A percentile compares a stretch with the other conserved stretches of the same genome.
Evolutionary conservation across 2,329 filamentous ascomycete genomes (phyloP).

Genomic region (Didymella pomorum): DNA sequence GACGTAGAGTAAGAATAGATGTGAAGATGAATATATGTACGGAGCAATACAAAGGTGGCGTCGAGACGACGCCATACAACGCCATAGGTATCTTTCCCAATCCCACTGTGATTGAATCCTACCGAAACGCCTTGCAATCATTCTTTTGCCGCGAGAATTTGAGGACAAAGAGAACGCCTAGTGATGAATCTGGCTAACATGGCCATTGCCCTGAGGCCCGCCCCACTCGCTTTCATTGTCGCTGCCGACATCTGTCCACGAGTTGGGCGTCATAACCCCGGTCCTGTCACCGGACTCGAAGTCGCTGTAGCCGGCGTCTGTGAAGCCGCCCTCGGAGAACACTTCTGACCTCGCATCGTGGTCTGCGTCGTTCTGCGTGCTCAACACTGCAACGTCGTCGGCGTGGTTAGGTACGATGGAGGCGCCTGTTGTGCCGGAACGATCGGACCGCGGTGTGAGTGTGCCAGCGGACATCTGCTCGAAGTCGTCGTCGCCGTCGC

Average conservation of each 20-base stretch:
- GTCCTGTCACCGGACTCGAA: slow-evolving; percentile 30
- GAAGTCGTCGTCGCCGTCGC: slow-evolving; percentile 31
- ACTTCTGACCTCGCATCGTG: slow-evolving; percentile 46
- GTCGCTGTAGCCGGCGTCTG: slow-evolving; percentile 48
- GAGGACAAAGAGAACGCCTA: slow-evolving; percentile 6
- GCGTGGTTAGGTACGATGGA: slow-evolving; percentile 43
- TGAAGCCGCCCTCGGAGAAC: slow-evolving; percentile 48
- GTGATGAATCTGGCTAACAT: slow-evolving; percentile 43
- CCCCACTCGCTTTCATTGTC: slow-evolving; percentile 52
- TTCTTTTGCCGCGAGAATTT: slow-evolving; percentile 2
- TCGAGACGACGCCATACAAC: background rate
- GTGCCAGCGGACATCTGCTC: slow-evolving; percentile 48
- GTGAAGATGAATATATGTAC: background rate
- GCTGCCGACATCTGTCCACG: slow-evolving; percentile 53
- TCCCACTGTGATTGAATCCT: background rate
- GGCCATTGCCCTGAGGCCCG: slow-evolving; percentile 32
- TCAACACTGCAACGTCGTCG: slow-evolving; percentile 47
- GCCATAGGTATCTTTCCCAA: slow-evolving; percentile 1
- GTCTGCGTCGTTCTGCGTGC: slow-evolving; percentile 46
- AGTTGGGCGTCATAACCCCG: slow-evolving; percentile 49
- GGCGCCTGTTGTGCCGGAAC: slow-evolving; percentile 39
- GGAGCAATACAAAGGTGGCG: background rate
- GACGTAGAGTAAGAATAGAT: background rate
- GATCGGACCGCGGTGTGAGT: slow-evolving; percentile 50
- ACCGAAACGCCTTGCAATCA: slow-evolving; percentile 11